A percentile compares a stretch with the other conserved stretches of the same genome.
These are phyloP conservation scores for Forsythia suspensa DNA, from an alignment of 257 asterid species.

Conservation along the genomic window DNA sequence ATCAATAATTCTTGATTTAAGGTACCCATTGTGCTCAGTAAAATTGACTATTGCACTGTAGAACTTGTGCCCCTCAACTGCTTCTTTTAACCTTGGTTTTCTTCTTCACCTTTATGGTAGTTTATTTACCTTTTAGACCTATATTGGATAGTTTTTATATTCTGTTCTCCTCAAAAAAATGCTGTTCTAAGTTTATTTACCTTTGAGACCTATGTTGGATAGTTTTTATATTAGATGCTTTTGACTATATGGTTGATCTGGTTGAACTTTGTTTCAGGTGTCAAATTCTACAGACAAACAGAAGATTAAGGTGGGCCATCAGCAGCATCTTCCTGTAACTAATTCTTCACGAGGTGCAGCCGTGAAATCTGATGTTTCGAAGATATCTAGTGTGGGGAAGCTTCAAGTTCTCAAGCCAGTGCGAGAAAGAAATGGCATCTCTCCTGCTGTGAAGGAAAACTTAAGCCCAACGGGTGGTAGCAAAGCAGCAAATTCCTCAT, in stretches of 20 bases:
- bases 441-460: slow-evolving; percentile 50
- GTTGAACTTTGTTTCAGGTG: slow-evolving; percentile 41
- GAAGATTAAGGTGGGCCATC: slow-evolving; percentile 59
- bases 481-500: slow-evolving; percentile 33
- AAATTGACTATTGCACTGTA: not conserved
- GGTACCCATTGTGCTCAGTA: not conserved
- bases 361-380: slow-evolving; percentile 47
- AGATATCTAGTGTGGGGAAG: slow-evolving; percentile 59
- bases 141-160: not conserved
- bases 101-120: not conserved
- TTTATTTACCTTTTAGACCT: not conserved
- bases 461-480: slow-evolving; percentile 44
- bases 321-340: slow-evolving; percentile 48
- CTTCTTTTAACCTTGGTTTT: not conserved
- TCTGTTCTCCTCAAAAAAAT: not conserved
- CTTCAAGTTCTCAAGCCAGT: slow-evolving; percentile 73
- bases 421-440: slow-evolving; percentile 61
- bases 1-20: not conserved
- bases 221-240: not conserved
- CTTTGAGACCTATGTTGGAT: no score
- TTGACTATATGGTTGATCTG: slow-evolving; percentile 12
- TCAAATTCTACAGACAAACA: slow-evolving; percentile 67
- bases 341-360: slow-evolving; percentile 59
- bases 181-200: not conserved
- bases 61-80: not conserved